Base-by-base conservation (phyloP, 805 yeast species). In the Wickerhamomyces hampshirensis region DNA sequence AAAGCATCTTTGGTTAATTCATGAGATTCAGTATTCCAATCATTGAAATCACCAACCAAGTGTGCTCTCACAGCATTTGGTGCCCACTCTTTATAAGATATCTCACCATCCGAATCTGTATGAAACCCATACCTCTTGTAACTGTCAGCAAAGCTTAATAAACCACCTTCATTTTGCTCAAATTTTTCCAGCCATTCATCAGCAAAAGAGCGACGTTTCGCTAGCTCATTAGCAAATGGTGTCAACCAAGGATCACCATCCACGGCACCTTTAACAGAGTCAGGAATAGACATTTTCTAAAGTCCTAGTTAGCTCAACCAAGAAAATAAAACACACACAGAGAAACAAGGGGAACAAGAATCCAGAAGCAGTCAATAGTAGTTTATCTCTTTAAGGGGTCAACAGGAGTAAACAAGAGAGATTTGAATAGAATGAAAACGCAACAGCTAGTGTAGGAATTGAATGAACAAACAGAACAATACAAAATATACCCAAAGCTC, bases 21-120 rank as follows among this genome's bases (percentile, higher is more conserved):
- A 53, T 83, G 77, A 5, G 69, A 43, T 5, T 61, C 60, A 26
- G 73, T 68, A 47, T 78, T 66, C 98, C 98, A 91, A 43, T 68
- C 55, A 60, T 91, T 91, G 70, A 93, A 91, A 34, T 91, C 98
- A 12, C 98, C 98, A 38, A 85, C 81, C n/a, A 91, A 58, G 36
- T 77, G 71, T 2, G 93, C 96, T 31, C 57, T 65, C 4, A 51
- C 53, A 2, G 96, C 98, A 53, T 86, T 82, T 5, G 98, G 98
- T 2, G 94, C 88, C 79, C 96, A 91, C 60, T 91, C 95, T 18
- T 75, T 69, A 52, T 83, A 83, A 2, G 62, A 58, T 34, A 89
- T 74, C 36, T 74, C 72, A 2, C 55, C 55, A 11, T 18, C 15
- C 15, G 39, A 37, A 43, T 74, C 65, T 10, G 80, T 79, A 50